Evolutionary conservation across 495 filamentous ascomycete genomes (phyloP).

Genomic region (Aspergillus bridgeri): DNA sequence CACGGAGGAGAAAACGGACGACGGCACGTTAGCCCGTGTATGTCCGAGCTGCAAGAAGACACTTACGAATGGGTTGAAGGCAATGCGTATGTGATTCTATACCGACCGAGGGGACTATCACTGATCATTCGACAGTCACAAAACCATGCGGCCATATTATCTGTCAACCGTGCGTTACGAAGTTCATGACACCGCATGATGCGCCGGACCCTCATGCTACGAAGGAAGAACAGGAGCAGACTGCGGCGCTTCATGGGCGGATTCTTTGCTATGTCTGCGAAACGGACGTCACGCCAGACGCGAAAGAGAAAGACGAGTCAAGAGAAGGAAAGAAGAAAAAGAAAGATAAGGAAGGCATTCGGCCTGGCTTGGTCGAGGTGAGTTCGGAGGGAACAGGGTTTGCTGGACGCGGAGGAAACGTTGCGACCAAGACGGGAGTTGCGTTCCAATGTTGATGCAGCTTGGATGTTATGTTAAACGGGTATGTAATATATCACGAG

Average conservation of each 20-base stretch:
- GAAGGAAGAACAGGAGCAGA: conserved; percentile 46
- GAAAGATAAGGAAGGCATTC: conserved; percentile 46
- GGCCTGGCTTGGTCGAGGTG: conserved; percentile 78
- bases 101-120: too few relatives aligned
- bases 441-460: conserved; percentile 76
- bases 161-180: conserved; percentile 81
- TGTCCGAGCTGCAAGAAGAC: conserved; percentile 89
- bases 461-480: too few relatives aligned
- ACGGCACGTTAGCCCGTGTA: conserved; percentile 54
- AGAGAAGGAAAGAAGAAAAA: conserved; percentile 45
- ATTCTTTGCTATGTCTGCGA: conserved; percentile 88
- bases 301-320: conserved; percentile 12
- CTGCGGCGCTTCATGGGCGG: conserved; percentile 33
- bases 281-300: conserved; percentile 55
- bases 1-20: conserved; percentile 59
- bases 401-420: conserved; percentile 77
- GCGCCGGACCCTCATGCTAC: conserved; percentile 63
- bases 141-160: conserved; percentile 94
- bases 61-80: conserved; percentile 78
- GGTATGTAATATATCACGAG: background rate
- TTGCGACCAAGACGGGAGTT: conserved; percentile 73
- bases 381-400: conserved; percentile 91
- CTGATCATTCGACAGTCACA: conserved; percentile 48
- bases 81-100: conserved; percentile 52
- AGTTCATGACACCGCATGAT: conserved; percentile 72